phyloP scores from a whole-genome alignment of 2,329 filamentous ascomycete species.

The Diaporthe capsici region DNA sequence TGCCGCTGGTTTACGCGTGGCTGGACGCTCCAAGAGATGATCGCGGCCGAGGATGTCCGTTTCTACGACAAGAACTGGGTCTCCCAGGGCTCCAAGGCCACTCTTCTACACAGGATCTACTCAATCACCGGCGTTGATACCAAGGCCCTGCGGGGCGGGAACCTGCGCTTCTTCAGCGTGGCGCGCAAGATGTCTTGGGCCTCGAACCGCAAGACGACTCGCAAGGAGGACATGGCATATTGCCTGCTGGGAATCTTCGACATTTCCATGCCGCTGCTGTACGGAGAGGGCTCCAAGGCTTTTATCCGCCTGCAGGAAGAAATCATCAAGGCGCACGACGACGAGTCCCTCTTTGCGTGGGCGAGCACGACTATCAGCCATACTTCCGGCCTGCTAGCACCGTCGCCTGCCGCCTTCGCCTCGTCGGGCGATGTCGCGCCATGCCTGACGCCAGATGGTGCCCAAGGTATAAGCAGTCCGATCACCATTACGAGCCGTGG shows the following conservation, averaged over 20 bases:
- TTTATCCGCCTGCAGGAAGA: constrained; percentile 28
- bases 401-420: constrained; percentile 3
- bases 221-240: constrained; percentile 29
- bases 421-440: constrained; percentile 7
- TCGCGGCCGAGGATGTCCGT: constrained; percentile 36
- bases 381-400: constrained; percentile 37
- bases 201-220: not conserved
- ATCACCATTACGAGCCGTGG: constrained; percentile 11
- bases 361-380: constrained; percentile 42
- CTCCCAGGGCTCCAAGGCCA: constrained; percentile 12
- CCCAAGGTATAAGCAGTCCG: not conserved
- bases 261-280: constrained; percentile 15
- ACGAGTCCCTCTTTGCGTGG: constrained; percentile 30
- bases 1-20: constrained; percentile 36
- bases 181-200: constrained; percentile 20
- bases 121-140: constrained; percentile 11
- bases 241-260: constrained; percentile 26
- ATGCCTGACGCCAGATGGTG: not conserved
- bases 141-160: constrained; percentile 37
- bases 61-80: constrained; percentile 43
- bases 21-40: constrained; percentile 41
- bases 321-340: constrained; percentile 41
- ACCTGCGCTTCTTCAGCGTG: constrained; percentile 10
- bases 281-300: constrained; percentile 30
- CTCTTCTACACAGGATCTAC: constrained; percentile 43